Evolutionary conservation across 768 basidiomycete genomes (phyloP), one percentile per base, ranked within the genome.

Genomic region (Fibroporia radiculosa): DNA sequence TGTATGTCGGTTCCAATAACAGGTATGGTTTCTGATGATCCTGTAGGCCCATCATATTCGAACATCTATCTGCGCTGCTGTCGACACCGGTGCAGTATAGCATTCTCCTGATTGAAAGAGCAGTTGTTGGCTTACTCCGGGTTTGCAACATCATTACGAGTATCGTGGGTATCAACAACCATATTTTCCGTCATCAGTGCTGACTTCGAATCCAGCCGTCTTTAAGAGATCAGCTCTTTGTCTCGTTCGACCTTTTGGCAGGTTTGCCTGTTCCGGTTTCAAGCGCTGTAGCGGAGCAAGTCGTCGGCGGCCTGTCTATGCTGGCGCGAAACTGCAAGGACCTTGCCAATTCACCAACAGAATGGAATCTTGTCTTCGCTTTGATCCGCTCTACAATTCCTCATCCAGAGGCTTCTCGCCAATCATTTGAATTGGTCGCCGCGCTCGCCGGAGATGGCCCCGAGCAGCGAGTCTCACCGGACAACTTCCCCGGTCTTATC

Each of bases 361-460:
- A 98, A 60, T 99, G 95, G 95, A 92, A 89, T 49, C 69, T 98
- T 31, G 76, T 93, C 18, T 89, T 93, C 56, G 86, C 89, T 1
- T 70, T 97, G 23, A 74, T 98, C 51, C 80, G 89, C 38, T 84
- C 83, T 1, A 93, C 92, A 0, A 76, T 93, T 32, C 71, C 82
- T 11, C 86, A 96, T 58, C 78, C 89, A 8, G 89, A 91, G 62
- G 93, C 93, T 4, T 82, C 90, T 20, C 82, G 87, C 28, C 67
- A 82, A 41, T 85, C 95, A 2, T 88, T 97, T 57, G 81, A 81
- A 16, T 73, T 96, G 16, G 68, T 95, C n/a, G 64, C 73, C 14
- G 67, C 65, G 32, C 70, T 97, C n/a, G 71, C 75, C 12, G 62
- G 73, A 0, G 82, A 85, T 42, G 78, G 77, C n/a, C 62, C 74